Percentiles rank a stretch among this genome's conserved stretches.
These are phyloP conservation scores for Musa balbisiana DNA, from an alignment of 202 grass and related monocot species.

Conservation along the genomic window DNA sequence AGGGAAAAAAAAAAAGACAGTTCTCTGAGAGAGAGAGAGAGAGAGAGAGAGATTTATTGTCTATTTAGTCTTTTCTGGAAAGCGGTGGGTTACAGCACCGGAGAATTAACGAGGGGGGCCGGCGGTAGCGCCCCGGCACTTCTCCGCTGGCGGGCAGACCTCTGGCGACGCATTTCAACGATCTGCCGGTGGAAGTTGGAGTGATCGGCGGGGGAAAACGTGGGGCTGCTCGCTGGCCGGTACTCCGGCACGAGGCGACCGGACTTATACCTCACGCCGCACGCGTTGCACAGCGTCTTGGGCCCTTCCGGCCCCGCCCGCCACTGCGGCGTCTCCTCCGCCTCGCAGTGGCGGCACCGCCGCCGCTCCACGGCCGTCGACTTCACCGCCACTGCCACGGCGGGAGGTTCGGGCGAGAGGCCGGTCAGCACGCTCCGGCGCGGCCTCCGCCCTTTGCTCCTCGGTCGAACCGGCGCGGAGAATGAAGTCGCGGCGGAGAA, in stretches of 20 bases:
- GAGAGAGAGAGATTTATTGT: not conserved
- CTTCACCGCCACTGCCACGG: not conserved
- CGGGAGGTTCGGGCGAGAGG: not conserved
- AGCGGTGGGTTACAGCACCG: not conserved
- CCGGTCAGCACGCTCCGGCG: not conserved
- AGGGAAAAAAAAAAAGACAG: not conserved
- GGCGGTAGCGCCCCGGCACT: not conserved
- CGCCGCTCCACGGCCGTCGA: not conserved
- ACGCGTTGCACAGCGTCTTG: constrained; percentile 64
- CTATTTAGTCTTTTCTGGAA: not conserved
- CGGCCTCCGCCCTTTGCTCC: not conserved
- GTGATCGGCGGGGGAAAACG: constrained; percentile 26
- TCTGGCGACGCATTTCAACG: not conserved
- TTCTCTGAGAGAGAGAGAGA: not conserved
- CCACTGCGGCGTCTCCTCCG: constrained; percentile 50
- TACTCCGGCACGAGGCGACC: constrained; percentile 32
- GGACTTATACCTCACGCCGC: constrained; percentile 36
- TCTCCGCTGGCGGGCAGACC: not conserved
- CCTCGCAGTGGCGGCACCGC: constrained; percentile 34
- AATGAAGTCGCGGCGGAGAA: not conserved
- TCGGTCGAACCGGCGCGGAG: not conserved
- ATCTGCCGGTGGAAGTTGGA: constrained; percentile 35
- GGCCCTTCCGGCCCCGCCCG: constrained; percentile 33
- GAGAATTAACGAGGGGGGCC: not conserved
- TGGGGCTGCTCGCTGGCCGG: constrained; percentile 36